Percentiles rank a stretch among this genome's conserved stretches.
Conservation (phyloP, 371 early-diverging fungal species). For the Mucor mucedo region DNA sequence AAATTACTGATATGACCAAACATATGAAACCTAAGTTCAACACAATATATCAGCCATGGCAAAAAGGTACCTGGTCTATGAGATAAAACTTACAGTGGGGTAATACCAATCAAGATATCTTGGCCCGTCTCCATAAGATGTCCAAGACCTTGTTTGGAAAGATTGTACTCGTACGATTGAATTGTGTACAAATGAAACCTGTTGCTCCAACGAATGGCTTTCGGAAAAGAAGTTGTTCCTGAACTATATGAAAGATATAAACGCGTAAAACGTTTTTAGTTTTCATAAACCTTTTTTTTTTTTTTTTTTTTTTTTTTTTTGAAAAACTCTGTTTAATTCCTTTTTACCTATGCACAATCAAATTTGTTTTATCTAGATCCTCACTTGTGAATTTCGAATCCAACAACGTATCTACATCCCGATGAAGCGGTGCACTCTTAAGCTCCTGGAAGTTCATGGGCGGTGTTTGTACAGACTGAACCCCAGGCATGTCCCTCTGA, state of each 20-base stretch:
- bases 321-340: not conserved
- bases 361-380: conserved; percentile 4
- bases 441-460: conserved; percentile 6
- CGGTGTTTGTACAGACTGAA: not conserved
- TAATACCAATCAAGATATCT: conserved; percentile 1
- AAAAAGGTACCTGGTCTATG: too few species aligned
- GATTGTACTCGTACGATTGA: not conserved
- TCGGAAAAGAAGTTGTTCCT: conserved; percentile 3
- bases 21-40: conserved; percentile 12
- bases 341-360: conserved; percentile 25
- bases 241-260: not conserved
- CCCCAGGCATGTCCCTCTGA: conserved; percentile 2
- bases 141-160: not conserved
- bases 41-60: too few species aligned
- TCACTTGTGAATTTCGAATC: conserved; percentile 6
- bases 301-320: too few species aligned
- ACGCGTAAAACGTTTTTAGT: too few species aligned
- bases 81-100: conserved; percentile 1
- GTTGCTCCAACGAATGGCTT: not conserved
- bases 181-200: not conserved
- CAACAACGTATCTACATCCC: not conserved
- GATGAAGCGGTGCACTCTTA: conserved; percentile 1
- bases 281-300: not conserved
- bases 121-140: not conserved
- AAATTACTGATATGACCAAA: conserved; percentile 9